These are phyloP conservation scores for Entoloma clypeatum DNA, from an alignment of 1,284 basidiomycete genomes.

Conservation along the genomic window DNA sequence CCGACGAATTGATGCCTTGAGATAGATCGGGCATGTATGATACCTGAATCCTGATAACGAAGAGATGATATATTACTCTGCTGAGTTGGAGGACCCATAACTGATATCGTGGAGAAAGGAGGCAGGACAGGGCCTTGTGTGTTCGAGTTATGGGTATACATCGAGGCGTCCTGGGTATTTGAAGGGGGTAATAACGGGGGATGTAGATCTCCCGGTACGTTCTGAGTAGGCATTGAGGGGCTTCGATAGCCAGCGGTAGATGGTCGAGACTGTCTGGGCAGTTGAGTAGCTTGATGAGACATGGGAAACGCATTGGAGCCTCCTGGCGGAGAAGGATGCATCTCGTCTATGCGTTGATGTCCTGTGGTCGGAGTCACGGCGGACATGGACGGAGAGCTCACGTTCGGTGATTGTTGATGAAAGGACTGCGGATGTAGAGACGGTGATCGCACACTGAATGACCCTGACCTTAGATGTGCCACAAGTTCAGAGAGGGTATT, in stretches of 20 bases:
- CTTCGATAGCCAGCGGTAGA: slow-evolving; percentile 26
- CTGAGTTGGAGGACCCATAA: slow-evolving; percentile 47
- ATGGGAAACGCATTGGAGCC: slow-evolving; percentile 27
- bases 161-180: slow-evolving; percentile 26
- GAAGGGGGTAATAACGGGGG: slow-evolving; percentile 25
- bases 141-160: slow-evolving; percentile 26
- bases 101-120: slow-evolving; percentile 66
- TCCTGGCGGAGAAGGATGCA: slow-evolving; percentile 32
- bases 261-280: slow-evolving; percentile 28
- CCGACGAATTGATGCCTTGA: slow-evolving; percentile 40
- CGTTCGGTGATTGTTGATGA: slow-evolving; percentile 58
- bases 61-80: slow-evolving; percentile 52
- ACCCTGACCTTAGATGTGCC: slow-evolving; percentile 55
- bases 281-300: slow-evolving; percentile 29
- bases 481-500: slow-evolving; percentile 76
- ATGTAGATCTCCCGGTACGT: slow-evolving; percentile 27
- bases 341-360: slow-evolving; percentile 39
- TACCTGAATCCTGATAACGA: slow-evolving; percentile 51
- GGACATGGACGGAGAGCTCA: slow-evolving; percentile 63
- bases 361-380: slow-evolving; percentile 50
- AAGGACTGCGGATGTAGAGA: slow-evolving; percentile 53
- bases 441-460: slow-evolving; percentile 54
- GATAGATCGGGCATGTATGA: slow-evolving; percentile 35
- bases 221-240: slow-evolving; percentile 23
- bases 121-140: slow-evolving; percentile 54